These are phyloP conservation scores for Musa acuminata DNA, from an alignment of 176 grass and related monocot species.

Conservation along the genomic window DNA sequence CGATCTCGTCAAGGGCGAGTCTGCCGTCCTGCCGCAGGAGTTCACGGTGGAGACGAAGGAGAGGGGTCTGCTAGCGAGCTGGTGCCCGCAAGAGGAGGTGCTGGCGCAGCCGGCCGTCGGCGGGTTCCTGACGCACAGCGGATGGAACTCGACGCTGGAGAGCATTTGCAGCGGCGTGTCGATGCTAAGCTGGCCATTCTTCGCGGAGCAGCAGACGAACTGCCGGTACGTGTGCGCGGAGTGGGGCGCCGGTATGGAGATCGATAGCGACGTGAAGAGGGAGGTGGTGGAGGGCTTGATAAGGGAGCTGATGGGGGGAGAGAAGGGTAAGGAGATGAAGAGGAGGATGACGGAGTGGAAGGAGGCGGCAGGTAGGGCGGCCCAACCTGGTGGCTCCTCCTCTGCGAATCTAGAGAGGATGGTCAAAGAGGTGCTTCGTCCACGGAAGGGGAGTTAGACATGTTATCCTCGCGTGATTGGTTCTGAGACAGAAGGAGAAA, in stretches of 20 bases:
- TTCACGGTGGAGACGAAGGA: conserved; percentile 2
- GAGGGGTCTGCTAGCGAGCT: neutral
- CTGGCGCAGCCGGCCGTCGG: conserved; percentile 1
- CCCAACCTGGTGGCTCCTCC: neutral
- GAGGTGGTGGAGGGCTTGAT: conserved; percentile 14
- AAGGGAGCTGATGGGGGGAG: conserved; percentile 9
- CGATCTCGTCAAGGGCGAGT: neutral
- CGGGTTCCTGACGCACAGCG: conserved; percentile 18
- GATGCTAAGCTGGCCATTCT: conserved; percentile 18
- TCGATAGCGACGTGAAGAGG: conserved; percentile 11
- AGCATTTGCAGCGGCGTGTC: conserved; percentile 8
- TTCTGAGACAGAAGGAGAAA: too few relatives aligned
- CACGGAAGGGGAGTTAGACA: conserved; percentile 10
- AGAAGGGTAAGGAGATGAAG: conserved; percentile 14
- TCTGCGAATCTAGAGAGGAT: conserved; percentile 29
- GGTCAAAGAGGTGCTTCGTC: conserved; percentile 30
- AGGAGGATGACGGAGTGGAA: neutral
- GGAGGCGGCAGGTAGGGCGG: neutral
- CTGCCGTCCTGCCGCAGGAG: conserved; percentile 3
- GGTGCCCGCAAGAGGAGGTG: conserved; percentile 9
- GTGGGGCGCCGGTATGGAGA: neutral
- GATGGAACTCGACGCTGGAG: conserved; percentile 17
- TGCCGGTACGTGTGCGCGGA: neutral
- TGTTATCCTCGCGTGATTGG: too few relatives aligned
- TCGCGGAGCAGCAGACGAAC: conserved; percentile 14